Evolutionary conservation across 2,329 filamentous ascomycete genomes (phyloP).

Genomic region (Sphaceloma murrayae): DNA sequence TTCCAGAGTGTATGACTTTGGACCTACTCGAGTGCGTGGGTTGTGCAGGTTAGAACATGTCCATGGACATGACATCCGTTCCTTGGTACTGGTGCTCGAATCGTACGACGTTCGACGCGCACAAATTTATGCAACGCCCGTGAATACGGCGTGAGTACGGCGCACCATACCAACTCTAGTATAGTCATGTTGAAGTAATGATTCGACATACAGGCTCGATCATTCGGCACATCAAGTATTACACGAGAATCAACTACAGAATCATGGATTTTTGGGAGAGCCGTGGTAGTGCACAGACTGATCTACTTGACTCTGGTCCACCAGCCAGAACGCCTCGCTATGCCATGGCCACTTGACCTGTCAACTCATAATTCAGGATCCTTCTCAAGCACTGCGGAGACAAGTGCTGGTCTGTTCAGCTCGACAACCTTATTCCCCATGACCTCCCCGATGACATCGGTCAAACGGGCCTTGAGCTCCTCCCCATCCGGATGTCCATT

Average conservation of each 20-base stretch:
- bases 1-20: too few relatives aligned
- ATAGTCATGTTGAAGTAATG: too few relatives aligned
- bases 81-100: neutral
- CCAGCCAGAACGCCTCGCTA: slow-evolving; percentile 13
- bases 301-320: neutral
- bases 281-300: neutral
- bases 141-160: neutral
- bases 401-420: slow-evolving; percentile 30
- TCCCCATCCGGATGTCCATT: slow-evolving; percentile 36
- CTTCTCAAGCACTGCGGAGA: slow-evolving; percentile 33
- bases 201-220: too few relatives aligned
- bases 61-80: neutral
- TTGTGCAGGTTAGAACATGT: too few relatives aligned
- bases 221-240: too few relatives aligned
- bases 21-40: too few relatives aligned
- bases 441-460: slow-evolving; percentile 34
- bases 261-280: neutral
- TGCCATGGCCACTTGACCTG: neutral
- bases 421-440: slow-evolving; percentile 20
- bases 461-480: slow-evolving; percentile 30
- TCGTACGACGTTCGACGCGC: slow-evolving; percentile 1
- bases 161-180: neutral
- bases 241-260: too few relatives aligned
- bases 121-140: neutral
- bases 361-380: slow-evolving; percentile 23